Conservation (phyloP, 2,329 filamentous ascomycete genomes). For the Calonectria pseudoturangicola region DNA sequence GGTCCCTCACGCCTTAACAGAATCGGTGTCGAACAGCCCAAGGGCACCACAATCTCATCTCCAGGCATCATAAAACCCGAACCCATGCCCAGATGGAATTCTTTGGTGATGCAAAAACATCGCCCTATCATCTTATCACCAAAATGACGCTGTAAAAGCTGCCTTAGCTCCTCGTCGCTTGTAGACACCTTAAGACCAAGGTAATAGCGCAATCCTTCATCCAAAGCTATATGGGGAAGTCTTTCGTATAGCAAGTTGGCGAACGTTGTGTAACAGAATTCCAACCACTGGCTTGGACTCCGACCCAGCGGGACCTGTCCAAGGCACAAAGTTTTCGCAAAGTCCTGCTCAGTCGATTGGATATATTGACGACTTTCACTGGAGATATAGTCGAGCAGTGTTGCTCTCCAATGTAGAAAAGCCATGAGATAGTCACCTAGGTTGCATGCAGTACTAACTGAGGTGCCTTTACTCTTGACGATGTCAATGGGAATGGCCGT, state of each 20-base stretch:
- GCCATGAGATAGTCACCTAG: slow-evolving; percentile 6
- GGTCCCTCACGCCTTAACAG: background rate
- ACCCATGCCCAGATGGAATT: background rate
- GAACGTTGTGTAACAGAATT: background rate
- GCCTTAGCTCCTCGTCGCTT: background rate
- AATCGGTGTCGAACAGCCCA: slow-evolving; percentile 1
- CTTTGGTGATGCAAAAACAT: background rate
- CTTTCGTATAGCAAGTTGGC: background rate
- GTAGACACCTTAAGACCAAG: background rate
- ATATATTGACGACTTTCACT: background rate
- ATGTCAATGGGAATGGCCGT: background rate
- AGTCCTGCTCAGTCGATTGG: background rate
- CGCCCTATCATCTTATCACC: background rate
- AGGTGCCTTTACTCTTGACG: background rate
- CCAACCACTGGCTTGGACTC: background rate
- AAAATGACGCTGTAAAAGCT: background rate
- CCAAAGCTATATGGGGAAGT: background rate
- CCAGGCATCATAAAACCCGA: background rate
- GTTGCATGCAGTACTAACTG: background rate
- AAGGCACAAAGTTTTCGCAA: background rate
- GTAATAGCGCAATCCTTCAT: background rate
- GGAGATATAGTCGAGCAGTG: background rate
- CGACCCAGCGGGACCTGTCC: background rate
- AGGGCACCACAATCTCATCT: background rate
- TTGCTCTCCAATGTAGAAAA: background rate